Percentiles rank a stretch among this genome's conserved stretches.
phyloP scores from a whole-genome alignment of 139 green algal genomes.

The Micractinium conductrix region DNA sequence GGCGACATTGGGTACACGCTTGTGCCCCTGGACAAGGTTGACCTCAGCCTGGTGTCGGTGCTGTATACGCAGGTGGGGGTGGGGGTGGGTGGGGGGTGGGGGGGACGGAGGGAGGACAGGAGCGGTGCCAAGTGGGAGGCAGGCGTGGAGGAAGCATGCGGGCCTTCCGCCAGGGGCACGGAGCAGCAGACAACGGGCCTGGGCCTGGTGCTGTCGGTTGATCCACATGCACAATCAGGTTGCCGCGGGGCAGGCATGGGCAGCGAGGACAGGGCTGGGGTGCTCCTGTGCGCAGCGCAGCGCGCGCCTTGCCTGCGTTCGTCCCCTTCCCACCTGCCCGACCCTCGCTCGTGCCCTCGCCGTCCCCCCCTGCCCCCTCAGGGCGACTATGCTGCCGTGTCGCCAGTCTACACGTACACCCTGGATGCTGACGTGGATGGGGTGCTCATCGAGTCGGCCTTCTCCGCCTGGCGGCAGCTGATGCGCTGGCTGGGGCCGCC shows the following conservation, averaged over 20 bases:
- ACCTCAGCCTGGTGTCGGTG: constrained; percentile 77
- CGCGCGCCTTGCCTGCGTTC: too few relatives aligned
- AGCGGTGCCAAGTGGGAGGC: too few relatives aligned
- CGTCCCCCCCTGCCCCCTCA: constrained; percentile 34
- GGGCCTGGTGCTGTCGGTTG: too few relatives aligned
- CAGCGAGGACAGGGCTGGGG: too few relatives aligned
- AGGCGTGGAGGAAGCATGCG: too few relatives aligned
- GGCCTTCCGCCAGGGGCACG: too few relatives aligned
- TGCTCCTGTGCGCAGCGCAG: too few relatives aligned
- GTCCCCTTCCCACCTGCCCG: not conserved
- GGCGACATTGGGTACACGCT: constrained; percentile 51
- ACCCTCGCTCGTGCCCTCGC: not conserved
- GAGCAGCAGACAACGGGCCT: too few relatives aligned
- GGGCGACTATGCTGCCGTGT: constrained; percentile 85
- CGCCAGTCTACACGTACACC: constrained; percentile 78
- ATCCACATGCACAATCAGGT: too few relatives aligned
- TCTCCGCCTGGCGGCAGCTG: constrained; percentile 72
- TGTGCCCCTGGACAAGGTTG: constrained; percentile 80
- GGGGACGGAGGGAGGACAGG: too few relatives aligned
- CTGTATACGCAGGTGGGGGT: constrained; percentile 81
- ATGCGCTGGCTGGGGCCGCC: constrained; percentile 72
- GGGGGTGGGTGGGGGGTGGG: constrained; percentile 35
- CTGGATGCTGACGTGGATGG: constrained; percentile 11
- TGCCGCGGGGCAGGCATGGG: too few relatives aligned
- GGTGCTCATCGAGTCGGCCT: constrained; percentile 48